Evolutionary conservation across 75 land plant species (phyloP), one percentile per base, ranked within the genome.

Genomic region (Sequoia sempervirens): DNA sequence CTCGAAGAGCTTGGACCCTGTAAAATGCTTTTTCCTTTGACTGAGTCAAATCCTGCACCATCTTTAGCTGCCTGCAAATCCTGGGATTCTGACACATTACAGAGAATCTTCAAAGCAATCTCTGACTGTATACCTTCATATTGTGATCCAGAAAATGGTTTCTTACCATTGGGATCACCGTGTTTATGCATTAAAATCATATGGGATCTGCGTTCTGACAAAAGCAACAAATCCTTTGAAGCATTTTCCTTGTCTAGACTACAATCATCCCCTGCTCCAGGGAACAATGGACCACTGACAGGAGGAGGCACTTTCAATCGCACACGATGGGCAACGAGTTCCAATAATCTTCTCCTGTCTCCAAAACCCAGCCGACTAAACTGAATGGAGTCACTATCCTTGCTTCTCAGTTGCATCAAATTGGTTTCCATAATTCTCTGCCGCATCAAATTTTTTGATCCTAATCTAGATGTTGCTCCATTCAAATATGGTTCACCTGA

Each of bases 331-430:
- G 93, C 93, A 3, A 96, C 89, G 11, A 85, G 50, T 52, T 95
- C 97, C 81, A 96, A 89, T 87, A 96, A 84, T 85, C 86, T 92
- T 83, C 95, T 86, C 78, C 99, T 86, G 82, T 96, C 99, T 18
- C 91, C 91, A 84, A 96, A 96, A 23, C 88, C 84, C 56, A 96
- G 75, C 15, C 90, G 85, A 37, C 91, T 83, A 81, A 95, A 96
- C 2, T 89, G 92, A 68, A 87, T 87, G 8, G 79, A 23, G 43
- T 81, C 87, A 54, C 37, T n/a, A 6, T 52, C 61, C 20, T 18
- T 76, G 5, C 43, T 74, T 34, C 20, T 81, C 1, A 45, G 18
- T 32, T 34, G 82, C 15, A 81, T 34, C 6, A 8, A 53, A 38
- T 81, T 84, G 28, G 58, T 37, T 13, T 52, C 61, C 36, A 6